A percentile compares a stretch with the other conserved stretches of the same genome.
phyloP scores from a whole-genome alignment of 371 early-diverging fungal species.

The Choanephora cucurbitarum region DNA sequence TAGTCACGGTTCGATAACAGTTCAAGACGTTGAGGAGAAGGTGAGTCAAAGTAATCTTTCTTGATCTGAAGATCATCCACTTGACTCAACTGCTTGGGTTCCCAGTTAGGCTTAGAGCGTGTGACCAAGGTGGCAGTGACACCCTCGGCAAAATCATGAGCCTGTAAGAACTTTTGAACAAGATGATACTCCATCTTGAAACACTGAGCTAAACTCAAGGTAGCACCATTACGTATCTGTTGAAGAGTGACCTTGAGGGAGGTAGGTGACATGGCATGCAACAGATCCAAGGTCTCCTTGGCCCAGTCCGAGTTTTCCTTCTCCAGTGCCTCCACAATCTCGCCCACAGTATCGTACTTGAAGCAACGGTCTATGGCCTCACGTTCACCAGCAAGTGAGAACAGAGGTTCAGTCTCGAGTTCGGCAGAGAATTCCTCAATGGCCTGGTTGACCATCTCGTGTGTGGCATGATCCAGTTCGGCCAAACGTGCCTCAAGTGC shows the following conservation, averaged over 20 bases:
- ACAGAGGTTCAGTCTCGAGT: slow-evolving; percentile 24
- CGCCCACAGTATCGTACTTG: slow-evolving; percentile 75
- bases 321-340: slow-evolving; percentile 80
- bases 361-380: slow-evolving; percentile 88
- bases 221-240: slow-evolving; percentile 75
- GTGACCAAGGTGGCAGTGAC: slow-evolving; percentile 77
- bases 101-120: slow-evolving; percentile 74
- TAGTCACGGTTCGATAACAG: slow-evolving; percentile 41
- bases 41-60: slow-evolving; percentile 58
- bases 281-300: slow-evolving; percentile 61
- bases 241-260: slow-evolving; percentile 88
- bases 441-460: slow-evolving; percentile 84
- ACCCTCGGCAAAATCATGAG: slow-evolving; percentile 89
- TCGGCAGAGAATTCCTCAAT: slow-evolving; percentile 92
- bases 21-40: slow-evolving; percentile 32
- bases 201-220: slow-evolving; percentile 74
- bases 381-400: slow-evolving; percentile 67
- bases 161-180: slow-evolving; percentile 74
- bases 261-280: slow-evolving; percentile 81
- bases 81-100: slow-evolving; percentile 59
- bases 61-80: slow-evolving; percentile 62
- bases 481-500: slow-evolving; percentile 81
- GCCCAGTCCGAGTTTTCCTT: slow-evolving; percentile 73
- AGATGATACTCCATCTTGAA: slow-evolving; percentile 88
- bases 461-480: slow-evolving; percentile 77